phyloP scores from a whole-genome alignment of 2,329 filamentous ascomycete genomes.

The Fusarium piperis region DNA sequence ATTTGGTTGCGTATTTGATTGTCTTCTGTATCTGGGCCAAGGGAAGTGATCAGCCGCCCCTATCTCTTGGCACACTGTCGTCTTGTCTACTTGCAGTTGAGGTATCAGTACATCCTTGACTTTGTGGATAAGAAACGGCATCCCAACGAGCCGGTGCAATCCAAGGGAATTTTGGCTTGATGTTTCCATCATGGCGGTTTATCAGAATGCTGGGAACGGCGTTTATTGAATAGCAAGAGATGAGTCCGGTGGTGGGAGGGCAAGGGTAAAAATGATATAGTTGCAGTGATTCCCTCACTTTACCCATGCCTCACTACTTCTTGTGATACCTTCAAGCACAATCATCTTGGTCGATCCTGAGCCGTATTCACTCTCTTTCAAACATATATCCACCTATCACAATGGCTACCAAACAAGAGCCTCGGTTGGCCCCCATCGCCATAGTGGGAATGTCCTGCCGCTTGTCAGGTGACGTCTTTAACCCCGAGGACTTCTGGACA shows the following conservation, averaged over 20 bases:
- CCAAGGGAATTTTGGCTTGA: not conserved
- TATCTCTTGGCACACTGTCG: not conserved
- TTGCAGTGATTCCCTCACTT: not conserved
- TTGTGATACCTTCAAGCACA: not conserved
- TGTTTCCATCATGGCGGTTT: not conserved
- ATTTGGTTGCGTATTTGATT: not conserved
- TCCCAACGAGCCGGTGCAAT: not conserved
- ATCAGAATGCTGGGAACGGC: not conserved
- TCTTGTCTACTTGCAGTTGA: not conserved
- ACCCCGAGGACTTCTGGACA: constrained; percentile 56
- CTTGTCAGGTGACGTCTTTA: constrained; percentile 55
- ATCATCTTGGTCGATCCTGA: not conserved
- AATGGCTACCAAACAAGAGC: not conserved
- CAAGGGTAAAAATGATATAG: not conserved
- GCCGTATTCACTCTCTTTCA: not conserved
- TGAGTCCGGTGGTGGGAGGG: not conserved
- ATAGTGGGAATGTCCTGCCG: constrained; percentile 60
- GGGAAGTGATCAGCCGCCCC: not conserved
- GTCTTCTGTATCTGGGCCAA: not conserved
- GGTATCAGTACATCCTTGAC: not conserved
- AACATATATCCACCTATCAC: not conserved
- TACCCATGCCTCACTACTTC: not conserved
- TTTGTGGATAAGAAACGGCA: not conserved
- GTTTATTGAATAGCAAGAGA: not conserved
- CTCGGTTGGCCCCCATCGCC: constrained; percentile 49